Evolutionary conservation across 2,329 filamentous ascomycete species (phyloP).

Genomic region (Botrytis paeoniae): DNA sequence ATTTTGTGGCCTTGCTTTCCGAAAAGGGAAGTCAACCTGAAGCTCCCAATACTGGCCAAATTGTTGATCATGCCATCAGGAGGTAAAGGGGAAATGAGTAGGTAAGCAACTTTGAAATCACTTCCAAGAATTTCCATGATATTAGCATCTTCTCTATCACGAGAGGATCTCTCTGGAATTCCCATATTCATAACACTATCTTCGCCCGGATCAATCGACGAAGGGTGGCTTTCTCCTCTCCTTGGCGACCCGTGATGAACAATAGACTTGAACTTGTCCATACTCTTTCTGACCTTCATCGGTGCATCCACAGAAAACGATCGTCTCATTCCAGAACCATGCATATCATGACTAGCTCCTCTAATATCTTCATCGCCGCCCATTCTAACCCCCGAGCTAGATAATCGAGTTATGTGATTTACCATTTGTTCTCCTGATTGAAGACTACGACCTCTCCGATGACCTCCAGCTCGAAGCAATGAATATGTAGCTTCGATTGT

Average conservation of each 20-base stretch:
- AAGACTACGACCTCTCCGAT: slow-evolving; percentile 25
- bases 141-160: background rate
- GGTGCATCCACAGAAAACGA: slow-evolving; percentile 37
- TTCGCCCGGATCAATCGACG: background rate
- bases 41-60: slow-evolving; percentile 54
- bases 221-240: background rate
- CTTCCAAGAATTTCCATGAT: slow-evolving; percentile 20
- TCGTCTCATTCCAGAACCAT: slow-evolving; percentile 20
- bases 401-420: slow-evolving; percentile 25
- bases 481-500: slow-evolving; percentile 27
- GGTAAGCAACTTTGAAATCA: slow-evolving; percentile 48
- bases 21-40: slow-evolving; percentile 22
- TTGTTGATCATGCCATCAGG: slow-evolving; percentile 51
- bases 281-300: slow-evolving; percentile 40
- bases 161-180: background rate
- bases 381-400: slow-evolving; percentile 32
- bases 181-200: background rate
- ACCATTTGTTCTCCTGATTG: slow-evolving; percentile 24
- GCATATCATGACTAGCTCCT: slow-evolving; percentile 40
- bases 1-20: slow-evolving; percentile 33
- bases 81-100: slow-evolving; percentile 67
- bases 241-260: slow-evolving; percentile 22
- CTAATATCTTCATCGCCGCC: slow-evolving; percentile 38
- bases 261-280: slow-evolving; percentile 41
- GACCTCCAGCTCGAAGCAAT: slow-evolving; percentile 22